A percentile compares a stretch with the other conserved stretches of the same genome.
Evolutionary conservation across 108 stramenopile genomes (phyloP).

Genomic region (Chaetoceros tenuissimus): DNA sequence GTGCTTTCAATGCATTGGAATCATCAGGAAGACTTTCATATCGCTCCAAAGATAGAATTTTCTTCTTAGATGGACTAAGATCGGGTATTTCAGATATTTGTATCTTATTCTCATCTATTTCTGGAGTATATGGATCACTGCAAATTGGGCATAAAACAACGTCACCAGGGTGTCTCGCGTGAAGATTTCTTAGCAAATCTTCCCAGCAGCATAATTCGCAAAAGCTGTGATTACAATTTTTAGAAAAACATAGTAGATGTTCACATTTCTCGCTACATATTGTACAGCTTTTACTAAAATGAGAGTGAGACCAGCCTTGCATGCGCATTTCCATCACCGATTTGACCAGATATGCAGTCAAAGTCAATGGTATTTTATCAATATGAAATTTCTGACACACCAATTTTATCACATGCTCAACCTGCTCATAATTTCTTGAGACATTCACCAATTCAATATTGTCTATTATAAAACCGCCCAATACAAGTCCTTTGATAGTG

Average conservation of each 20-base stretch:
- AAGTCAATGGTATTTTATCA: constrained; percentile 41
- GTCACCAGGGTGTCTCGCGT: constrained; percentile 24
- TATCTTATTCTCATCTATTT: constrained; percentile 6
- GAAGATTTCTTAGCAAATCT: constrained; percentile 33
- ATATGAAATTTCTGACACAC: too few species aligned
- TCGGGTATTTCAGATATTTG: too few species aligned
- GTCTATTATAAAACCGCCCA: constrained; percentile 62
- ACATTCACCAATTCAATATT: too few species aligned
- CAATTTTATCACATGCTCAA: too few species aligned
- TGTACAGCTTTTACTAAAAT: too few species aligned
- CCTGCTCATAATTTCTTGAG: too few species aligned
- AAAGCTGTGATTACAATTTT: constrained; percentile 36
- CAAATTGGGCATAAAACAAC: constrained; percentile 44
- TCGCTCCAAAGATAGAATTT: constrained; percentile 28
- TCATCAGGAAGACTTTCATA: constrained; percentile 36
- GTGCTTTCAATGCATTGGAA: constrained; percentile 31
- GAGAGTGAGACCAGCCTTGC: constrained; percentile 21
- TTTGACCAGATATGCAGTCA: constrained; percentile 51
- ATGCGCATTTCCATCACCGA: constrained; percentile 56
- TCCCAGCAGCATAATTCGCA: constrained; percentile 68
- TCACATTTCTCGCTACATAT: too few species aligned
- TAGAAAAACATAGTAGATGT: too few species aligned
- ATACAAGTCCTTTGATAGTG: constrained; percentile 44
- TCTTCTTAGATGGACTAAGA: constrained; percentile 11
- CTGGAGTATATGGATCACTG: constrained; percentile 7